Conservation (phyloP, 2,329 filamentous ascomycete genomes). For the Thelonectria discophora region DNA sequence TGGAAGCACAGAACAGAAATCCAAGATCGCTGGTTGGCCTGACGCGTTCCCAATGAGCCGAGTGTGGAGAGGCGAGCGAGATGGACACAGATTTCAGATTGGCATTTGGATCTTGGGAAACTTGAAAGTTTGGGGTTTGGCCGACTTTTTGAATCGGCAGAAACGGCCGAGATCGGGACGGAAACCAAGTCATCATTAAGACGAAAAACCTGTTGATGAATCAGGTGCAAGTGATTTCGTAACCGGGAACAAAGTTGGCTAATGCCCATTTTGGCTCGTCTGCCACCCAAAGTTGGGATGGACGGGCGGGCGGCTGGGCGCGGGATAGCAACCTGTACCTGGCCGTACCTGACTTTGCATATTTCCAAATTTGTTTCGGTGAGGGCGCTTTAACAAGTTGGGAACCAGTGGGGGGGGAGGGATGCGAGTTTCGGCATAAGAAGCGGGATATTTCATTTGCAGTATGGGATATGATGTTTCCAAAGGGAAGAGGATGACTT, state of each 20-base stretch:
- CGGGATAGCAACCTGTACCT: constrained; percentile 1
- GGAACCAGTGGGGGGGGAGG: neutral
- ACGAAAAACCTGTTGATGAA: no score
- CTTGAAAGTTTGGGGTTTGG: neutral
- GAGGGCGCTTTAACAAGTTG: neutral
- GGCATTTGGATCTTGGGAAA: neutral
- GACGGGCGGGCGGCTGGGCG: constrained; percentile 6
- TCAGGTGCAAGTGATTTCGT: neutral
- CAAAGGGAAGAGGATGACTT: no score
- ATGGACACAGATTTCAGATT: neutral
- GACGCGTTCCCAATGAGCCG: constrained; percentile 1
- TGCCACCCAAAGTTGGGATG: neutral
- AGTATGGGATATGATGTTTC: no score
- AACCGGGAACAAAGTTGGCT: neutral
- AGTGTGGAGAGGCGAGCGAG: constrained; percentile 1
- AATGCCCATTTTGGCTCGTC: neutral
- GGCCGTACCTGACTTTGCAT: no score
- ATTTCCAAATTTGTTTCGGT: no score
- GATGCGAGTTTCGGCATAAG: neutral
- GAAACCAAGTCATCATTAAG: neutral
- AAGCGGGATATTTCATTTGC: neutral
- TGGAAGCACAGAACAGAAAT: constrained; percentile 22
- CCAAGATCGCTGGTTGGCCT: constrained; percentile 30
- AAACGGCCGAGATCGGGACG: constrained; percentile 1
- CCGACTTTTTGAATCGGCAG: constrained; percentile 1